Base-by-base conservation (phyloP, 805 yeast genomes). In the Wickerhamomyces bovis region DNA sequence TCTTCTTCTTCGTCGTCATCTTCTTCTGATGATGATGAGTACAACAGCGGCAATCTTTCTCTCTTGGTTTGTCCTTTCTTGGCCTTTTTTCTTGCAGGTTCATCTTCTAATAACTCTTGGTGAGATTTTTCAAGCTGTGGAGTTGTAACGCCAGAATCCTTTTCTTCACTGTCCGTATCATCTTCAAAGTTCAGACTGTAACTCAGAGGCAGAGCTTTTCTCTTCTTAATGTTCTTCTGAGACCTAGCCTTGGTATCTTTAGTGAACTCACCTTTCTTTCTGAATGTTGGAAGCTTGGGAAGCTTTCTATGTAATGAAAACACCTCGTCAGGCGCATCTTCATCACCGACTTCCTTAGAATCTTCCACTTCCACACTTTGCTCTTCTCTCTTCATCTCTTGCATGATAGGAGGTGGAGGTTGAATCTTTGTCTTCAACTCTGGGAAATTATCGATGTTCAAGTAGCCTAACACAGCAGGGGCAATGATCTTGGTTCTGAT, bases 401-500 rank as follows among this genome's bases (percentile, higher is more conserved):
- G 31, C 15, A 15, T 18, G 4, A 21, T 38, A 12, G 20, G 31
- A 26, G 33, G 57, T 39, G 19, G 54, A 21, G 33, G 45, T 20
- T 28, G 44, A 28, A 66, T 61, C 53, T 72, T 61, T n/a, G 66
- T 62, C 44, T 69, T 48, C 21, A 67, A 59, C 3, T 72, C 75
- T 1, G 87, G 84, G 57, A 76, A 83, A 35, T 73, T 74, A 4
- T 75, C 77, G 36, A 80, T 81, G 47, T 77, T 75, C 53, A 89
- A 69, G 18, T 75, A 64, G 26, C 81, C 81, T 45, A 85, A 69
- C 16, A 89, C 76, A 2, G 74, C 71, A 0, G 94, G 88, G 0
- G 85, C 89, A 21, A 87, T 75, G 4, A 85, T 66, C 49, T 88
- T 76, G 56, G 81, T 92, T 53, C 85, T 72, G 21, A 89, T 76